Evolutionary conservation across 2,329 filamentous ascomycete genomes (phyloP).

Genomic region (Fusarium keratoplasticum): DNA sequence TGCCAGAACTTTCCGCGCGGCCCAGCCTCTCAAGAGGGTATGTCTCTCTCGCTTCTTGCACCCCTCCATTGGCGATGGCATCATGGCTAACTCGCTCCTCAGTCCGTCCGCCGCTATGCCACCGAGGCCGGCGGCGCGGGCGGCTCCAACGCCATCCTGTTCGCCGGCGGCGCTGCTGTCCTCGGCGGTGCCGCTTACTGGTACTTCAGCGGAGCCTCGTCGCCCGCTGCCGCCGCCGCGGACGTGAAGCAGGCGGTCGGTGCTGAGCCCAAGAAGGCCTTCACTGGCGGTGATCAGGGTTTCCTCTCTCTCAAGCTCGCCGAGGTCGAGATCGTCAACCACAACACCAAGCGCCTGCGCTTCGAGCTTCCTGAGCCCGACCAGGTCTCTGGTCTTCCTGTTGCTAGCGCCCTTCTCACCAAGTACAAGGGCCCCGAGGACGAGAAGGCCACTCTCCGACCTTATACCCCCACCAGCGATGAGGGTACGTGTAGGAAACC

Average conservation of each 20-base stretch:
- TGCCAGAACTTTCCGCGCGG: constrained; percentile 73
- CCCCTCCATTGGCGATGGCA: constrained; percentile 10
- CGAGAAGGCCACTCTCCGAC: constrained; percentile 88
- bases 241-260: constrained; percentile 63
- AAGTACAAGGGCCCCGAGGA: constrained; percentile 88
- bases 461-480: constrained; percentile 92
- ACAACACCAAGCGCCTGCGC: constrained; percentile 93
- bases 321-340: constrained; percentile 82
- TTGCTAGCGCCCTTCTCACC: constrained; percentile 90
- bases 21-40: constrained; percentile 75
- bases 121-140: constrained; percentile 67
- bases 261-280: constrained; percentile 61
- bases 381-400: constrained; percentile 82
- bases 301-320: constrained; percentile 86
- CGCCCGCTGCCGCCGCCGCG: constrained; percentile 67
- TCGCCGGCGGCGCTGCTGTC: constrained; percentile 68
- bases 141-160: constrained; percentile 69
- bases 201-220: constrained; percentile 65
- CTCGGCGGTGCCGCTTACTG: constrained; percentile 69
- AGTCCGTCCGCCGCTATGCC: constrained; percentile 74
- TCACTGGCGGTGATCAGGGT: constrained; percentile 90
- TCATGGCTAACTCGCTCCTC: constrained; percentile 50
- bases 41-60: constrained; percentile 40
- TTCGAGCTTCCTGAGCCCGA: constrained; percentile 89
- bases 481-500: constrained; percentile 67